These are phyloP conservation scores for Dactylellina parvicollis DNA, from an alignment of 2,329 filamentous ascomycete genomes.

Conservation along the genomic window DNA sequence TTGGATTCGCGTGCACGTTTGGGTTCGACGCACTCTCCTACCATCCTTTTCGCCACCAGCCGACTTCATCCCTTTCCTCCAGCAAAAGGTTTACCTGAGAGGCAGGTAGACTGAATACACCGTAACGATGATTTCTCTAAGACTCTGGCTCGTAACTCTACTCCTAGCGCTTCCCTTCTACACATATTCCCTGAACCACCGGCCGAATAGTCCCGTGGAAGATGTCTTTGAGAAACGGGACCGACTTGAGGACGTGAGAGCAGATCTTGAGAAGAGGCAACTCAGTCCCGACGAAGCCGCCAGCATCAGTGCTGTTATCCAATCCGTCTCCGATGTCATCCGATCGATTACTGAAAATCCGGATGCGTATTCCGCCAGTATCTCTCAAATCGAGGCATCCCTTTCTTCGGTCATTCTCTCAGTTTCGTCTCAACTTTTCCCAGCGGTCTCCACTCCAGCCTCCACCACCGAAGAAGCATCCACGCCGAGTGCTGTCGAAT, in stretches of 20 bases:
- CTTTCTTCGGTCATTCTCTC: slow-evolving; percentile 43
- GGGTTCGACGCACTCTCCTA: neutral
- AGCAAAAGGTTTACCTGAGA: slow-evolving; percentile 29
- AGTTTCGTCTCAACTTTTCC: slow-evolving; percentile 37
- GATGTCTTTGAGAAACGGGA: slow-evolving; percentile 49
- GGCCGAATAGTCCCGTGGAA: slow-evolving; percentile 30
- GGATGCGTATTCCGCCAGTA: slow-evolving; percentile 5
- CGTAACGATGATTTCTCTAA: slow-evolving; percentile 48
- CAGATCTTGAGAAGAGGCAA: slow-evolving; percentile 42
- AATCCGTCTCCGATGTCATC: slow-evolving; percentile 36
- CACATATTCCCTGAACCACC: slow-evolving; percentile 43
- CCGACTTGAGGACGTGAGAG: slow-evolving; percentile 21
- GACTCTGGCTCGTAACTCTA: slow-evolving; percentile 41
- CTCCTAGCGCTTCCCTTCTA: slow-evolving; percentile 46
- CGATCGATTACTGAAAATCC: slow-evolving; percentile 34
- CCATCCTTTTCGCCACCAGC: slow-evolving; percentile 11
- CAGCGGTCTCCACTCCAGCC: slow-evolving; percentile 5
- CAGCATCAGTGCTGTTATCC: slow-evolving; percentile 34
- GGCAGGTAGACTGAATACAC: slow-evolving; percentile 19
- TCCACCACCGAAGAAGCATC: neutral
- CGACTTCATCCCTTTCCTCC: slow-evolving; percentile 14
- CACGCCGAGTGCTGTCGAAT: neutral
- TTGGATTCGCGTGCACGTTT: slow-evolving; percentile 8
- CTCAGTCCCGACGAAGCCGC: slow-evolving; percentile 25
- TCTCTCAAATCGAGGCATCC: slow-evolving; percentile 37